These are phyloP conservation scores for Vitis cinerea DNA, from an alignment of 164 flowering plant genomes.

Conservation along the genomic window DNA sequence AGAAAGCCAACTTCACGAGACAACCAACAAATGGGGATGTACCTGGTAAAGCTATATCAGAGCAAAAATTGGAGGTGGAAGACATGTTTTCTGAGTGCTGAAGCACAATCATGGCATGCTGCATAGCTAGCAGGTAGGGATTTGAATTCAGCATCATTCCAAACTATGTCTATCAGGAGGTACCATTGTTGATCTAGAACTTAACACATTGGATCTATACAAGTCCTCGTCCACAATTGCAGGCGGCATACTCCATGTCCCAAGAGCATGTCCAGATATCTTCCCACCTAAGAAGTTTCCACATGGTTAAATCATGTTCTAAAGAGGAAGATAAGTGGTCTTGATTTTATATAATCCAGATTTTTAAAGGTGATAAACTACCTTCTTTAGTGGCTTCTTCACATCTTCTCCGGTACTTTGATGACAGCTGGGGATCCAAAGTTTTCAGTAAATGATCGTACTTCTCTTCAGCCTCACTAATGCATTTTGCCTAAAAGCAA, in stretches of 20 bases:
- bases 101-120: no score
- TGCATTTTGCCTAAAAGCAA: constrained; percentile 59
- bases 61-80: no score
- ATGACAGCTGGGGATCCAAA: constrained; percentile 65
- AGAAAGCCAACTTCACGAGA: no score
- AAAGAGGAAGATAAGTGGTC: no score
- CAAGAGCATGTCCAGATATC: constrained; percentile 56
- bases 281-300: constrained; percentile 59
- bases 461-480: constrained; percentile 80
- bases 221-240: constrained; percentile 67
- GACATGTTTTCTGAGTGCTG: no score
- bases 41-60: no score
- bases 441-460: constrained; percentile 46
- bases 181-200: background rate
- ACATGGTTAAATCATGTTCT: no score
- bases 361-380: constrained; percentile 2
- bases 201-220: constrained; percentile 42
- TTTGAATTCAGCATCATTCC: no score
- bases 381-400: constrained; percentile 97
- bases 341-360: no score
- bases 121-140: no score
- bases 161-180: background rate
- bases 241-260: constrained; percentile 86
- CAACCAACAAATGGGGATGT: no score
- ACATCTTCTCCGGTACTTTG: constrained; percentile 68